Percentiles rank a stretch among this genome's conserved stretches.
These are phyloP conservation scores for Penicillium taxi DNA, from an alignment of 495 filamentous ascomycete genomes.

Conservation along the genomic window DNA sequence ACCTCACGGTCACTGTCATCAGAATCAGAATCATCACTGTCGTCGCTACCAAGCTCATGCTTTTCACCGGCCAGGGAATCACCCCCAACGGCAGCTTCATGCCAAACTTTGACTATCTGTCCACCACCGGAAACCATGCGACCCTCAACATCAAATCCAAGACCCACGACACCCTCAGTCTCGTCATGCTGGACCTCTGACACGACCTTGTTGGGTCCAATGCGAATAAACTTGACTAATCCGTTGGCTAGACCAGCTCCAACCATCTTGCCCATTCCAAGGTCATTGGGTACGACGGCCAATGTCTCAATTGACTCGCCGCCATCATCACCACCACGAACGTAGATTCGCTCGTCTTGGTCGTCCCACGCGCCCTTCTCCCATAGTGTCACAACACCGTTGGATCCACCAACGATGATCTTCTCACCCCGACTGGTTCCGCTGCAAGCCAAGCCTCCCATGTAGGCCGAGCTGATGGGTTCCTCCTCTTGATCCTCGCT, in stretches of 20 bases:
- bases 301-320: constrained; percentile 67
- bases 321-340: constrained; percentile 48
- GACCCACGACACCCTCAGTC: constrained; percentile 65
- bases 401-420: constrained; percentile 68
- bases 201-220: constrained; percentile 52
- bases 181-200: constrained; percentile 68
- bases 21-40: constrained; percentile 42
- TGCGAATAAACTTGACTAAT: constrained; percentile 43
- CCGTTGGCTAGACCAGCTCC: constrained; percentile 74
- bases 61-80: constrained; percentile 31
- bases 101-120: constrained; percentile 77
- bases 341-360: constrained; percentile 77
- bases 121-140: constrained; percentile 84
- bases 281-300: constrained; percentile 53
- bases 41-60: constrained; percentile 33
- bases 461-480: constrained; percentile 67
- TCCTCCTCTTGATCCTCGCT: constrained; percentile 95
- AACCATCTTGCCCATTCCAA: constrained; percentile 60
- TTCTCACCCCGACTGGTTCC: constrained; percentile 62
- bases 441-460: constrained; percentile 55
- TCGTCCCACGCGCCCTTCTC: constrained; percentile 91
- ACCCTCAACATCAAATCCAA: constrained; percentile 75
- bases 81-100: constrained; percentile 42
- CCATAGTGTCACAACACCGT: constrained; percentile 83
- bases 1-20: constrained; percentile 37